A percentile compares a stretch with the other conserved stretches of the same genome.
Conservation (phyloP, 352 stramenopile species). For the Phytophthora cryptogea region DNA sequence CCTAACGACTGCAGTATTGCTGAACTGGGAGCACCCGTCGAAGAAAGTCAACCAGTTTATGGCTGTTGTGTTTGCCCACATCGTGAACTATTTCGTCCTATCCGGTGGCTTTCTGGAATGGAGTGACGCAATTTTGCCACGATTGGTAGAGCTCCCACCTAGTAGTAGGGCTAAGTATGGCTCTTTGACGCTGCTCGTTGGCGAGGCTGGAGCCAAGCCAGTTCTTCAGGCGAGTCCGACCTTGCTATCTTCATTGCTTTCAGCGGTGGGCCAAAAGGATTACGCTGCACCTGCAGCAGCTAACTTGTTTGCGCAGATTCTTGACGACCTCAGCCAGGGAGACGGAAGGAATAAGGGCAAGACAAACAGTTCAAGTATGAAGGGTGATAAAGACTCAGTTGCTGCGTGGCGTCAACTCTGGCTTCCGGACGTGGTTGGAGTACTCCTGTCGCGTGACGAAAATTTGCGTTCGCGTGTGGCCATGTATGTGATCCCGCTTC, state of each 20-base stretch:
- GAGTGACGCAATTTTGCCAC: conserved; percentile 48
- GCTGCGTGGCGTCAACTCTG: conserved; percentile 49
- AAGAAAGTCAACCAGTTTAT: conserved; percentile 90
- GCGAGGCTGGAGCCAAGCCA: conserved; percentile 42
- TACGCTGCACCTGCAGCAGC: conserved; percentile 68
- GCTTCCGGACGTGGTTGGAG: conserved; percentile 58
- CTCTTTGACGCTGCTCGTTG: conserved; percentile 60
- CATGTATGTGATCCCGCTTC: conserved; percentile 75
- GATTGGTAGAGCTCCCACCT: conserved; percentile 59
- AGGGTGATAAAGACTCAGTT: conserved; percentile 28
- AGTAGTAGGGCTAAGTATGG: conserved; percentile 77
- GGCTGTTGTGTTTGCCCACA: conserved; percentile 75
- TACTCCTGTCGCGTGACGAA: conserved; percentile 54
- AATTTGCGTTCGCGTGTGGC: conserved; percentile 66
- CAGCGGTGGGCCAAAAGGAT: conserved; percentile 71
- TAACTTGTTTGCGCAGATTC: conserved; percentile 71
- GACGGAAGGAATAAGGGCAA: conserved; percentile 21
- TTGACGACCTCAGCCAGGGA: conserved; percentile 46
- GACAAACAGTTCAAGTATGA: conserved; percentile 5
- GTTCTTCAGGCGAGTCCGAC: conserved; percentile 51
- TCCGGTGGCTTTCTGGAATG: conserved; percentile 45
- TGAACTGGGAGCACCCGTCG: conserved; percentile 86
- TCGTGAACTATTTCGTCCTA: conserved; percentile 67
- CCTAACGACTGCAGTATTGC: conserved; percentile 60
- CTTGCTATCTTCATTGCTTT: conserved; percentile 63